Percentiles rank a stretch among this genome's conserved stretches.
These are phyloP conservation scores for Rhizopogon vinicolor DNA, from an alignment of 768 basidiomycete genomes.

Conservation along the genomic window DNA sequence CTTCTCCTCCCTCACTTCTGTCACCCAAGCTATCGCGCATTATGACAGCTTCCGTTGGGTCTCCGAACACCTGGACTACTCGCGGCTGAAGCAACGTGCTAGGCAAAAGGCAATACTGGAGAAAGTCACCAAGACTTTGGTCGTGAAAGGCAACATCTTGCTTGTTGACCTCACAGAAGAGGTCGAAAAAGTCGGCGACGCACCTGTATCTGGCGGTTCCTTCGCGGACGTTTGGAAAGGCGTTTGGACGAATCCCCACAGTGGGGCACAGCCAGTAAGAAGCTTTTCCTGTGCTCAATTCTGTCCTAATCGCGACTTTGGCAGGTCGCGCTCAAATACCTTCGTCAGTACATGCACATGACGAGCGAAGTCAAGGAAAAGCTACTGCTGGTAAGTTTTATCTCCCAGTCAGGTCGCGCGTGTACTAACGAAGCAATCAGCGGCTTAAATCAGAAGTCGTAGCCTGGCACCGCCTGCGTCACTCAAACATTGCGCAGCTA, in stretches of 20 bases:
- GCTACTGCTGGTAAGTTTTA: conserved; percentile 38
- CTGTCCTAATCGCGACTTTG: neutral
- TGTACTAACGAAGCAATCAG: conserved; percentile 23
- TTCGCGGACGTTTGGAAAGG: conserved; percentile 65
- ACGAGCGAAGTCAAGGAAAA: conserved; percentile 48
- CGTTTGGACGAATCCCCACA: conserved; percentile 40
- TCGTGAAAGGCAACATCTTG: conserved; percentile 44
- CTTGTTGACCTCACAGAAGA: conserved; percentile 55
- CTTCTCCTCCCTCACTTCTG: conserved; percentile 49
- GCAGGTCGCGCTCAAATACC: conserved; percentile 55
- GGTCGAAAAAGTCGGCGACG: conserved; percentile 40
- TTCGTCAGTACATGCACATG: conserved; percentile 44
- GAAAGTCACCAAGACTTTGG: conserved; percentile 48
- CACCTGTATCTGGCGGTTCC: conserved; percentile 48
- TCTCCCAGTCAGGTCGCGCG: neutral
- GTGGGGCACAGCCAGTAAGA: conserved; percentile 27
- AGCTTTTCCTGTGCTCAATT: neutral
- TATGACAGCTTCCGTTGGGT: conserved; percentile 58
- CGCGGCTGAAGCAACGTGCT: conserved; percentile 50
- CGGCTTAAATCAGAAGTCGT: conserved; percentile 52
- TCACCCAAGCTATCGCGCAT: conserved; percentile 47
- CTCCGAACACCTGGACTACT: conserved; percentile 48
- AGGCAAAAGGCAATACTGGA: conserved; percentile 53
- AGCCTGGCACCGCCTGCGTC: conserved; percentile 55
- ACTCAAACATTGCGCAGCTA: conserved; percentile 50